These are phyloP conservation scores for Tuctoria greenei DNA, from an alignment of 176 grass and related monocot species.

Conservation along the genomic window DNA sequence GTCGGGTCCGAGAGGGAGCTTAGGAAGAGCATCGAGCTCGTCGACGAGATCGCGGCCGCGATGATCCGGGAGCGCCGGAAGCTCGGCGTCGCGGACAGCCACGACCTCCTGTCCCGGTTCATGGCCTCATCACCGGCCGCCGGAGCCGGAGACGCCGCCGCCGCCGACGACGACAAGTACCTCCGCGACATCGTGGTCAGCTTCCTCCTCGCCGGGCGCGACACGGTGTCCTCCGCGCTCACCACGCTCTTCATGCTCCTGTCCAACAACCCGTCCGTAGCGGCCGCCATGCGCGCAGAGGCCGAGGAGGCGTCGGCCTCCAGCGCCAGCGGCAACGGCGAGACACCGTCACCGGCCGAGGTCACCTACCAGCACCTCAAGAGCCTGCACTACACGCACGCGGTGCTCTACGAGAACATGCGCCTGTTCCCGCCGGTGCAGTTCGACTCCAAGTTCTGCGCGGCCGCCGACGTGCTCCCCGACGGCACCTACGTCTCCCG, in stretches of 20 bases:
- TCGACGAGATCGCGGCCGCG: conserved; percentile 48
- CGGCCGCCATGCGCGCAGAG: conserved; percentile 37
- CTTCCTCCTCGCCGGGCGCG: conserved; percentile 81
- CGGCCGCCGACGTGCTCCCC: conserved; percentile 59
- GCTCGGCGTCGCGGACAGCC: conserved; percentile 24
- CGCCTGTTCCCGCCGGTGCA: conserved; percentile 66
- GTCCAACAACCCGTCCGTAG: conserved; percentile 46
- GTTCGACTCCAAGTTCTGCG: conserved; percentile 76
- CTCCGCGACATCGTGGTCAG: conserved; percentile 91
- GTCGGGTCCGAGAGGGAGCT: conserved; percentile 69
- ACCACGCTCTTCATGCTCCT: conserved; percentile 78
- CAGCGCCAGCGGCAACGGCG: too few species aligned
- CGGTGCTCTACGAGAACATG: conserved; percentile 69
- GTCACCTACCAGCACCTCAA: conserved; percentile 49
- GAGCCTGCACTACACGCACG: conserved; percentile 56
- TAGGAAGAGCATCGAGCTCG: conserved; percentile 40
- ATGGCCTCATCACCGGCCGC: conserved; percentile 25
- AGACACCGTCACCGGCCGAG: too few species aligned
- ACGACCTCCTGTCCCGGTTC: conserved; percentile 83
- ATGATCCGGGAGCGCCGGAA: conserved; percentile 59
- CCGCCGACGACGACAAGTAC: conserved; percentile 54
- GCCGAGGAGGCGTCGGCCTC: too few species aligned
- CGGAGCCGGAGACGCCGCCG: too few species aligned
- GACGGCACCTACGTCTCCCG: conserved; percentile 54
- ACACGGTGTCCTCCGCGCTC: conserved; percentile 75